Percentiles rank a stretch among this genome's conserved stretches.
Evolutionary conservation across 805 yeast species (phyloP).

Genomic region (Metschnikowia amazonensis): DNA sequence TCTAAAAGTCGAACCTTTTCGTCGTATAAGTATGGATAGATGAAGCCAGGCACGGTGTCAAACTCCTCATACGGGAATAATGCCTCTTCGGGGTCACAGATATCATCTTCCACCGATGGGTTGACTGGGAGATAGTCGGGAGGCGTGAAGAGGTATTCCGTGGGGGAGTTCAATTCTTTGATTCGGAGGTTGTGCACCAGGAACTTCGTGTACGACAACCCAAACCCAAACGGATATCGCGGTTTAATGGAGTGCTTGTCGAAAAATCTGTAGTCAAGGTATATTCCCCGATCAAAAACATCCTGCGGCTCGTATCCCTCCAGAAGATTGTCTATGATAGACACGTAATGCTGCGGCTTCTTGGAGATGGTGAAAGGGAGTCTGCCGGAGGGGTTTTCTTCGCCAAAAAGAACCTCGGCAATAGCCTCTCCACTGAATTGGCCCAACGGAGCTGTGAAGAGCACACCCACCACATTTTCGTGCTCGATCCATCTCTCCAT

Average conservation of each 20-base stretch:
- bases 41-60: constrained; percentile 50
- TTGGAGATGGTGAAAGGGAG: constrained; percentile 62
- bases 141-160: constrained; percentile 45
- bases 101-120: constrained; percentile 42
- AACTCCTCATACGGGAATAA: constrained; percentile 50
- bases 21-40: constrained; percentile 51
- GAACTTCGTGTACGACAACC: constrained; percentile 52
- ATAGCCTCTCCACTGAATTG: constrained; percentile 53
- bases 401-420: constrained; percentile 58
- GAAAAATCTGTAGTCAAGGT: constrained; percentile 54
- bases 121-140: constrained; percentile 43
- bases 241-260: constrained; percentile 55
- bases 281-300: constrained; percentile 45
- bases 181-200: constrained; percentile 36
- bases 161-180: constrained; percentile 39
- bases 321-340: constrained; percentile 36
- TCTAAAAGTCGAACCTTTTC: constrained; percentile 32
- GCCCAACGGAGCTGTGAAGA: constrained; percentile 57
- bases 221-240: constrained; percentile 60
- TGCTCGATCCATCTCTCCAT: constrained; percentile 56
- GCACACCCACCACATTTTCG: constrained; percentile 55
- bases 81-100: constrained; percentile 53
- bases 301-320: constrained; percentile 36
- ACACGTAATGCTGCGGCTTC: constrained; percentile 44
- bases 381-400: constrained; percentile 58